Evolutionary conservation across 164 flowering plant genomes (phyloP), one percentile per base, ranked within the genome.

Genomic region (Stephania cephalantha): DNA sequence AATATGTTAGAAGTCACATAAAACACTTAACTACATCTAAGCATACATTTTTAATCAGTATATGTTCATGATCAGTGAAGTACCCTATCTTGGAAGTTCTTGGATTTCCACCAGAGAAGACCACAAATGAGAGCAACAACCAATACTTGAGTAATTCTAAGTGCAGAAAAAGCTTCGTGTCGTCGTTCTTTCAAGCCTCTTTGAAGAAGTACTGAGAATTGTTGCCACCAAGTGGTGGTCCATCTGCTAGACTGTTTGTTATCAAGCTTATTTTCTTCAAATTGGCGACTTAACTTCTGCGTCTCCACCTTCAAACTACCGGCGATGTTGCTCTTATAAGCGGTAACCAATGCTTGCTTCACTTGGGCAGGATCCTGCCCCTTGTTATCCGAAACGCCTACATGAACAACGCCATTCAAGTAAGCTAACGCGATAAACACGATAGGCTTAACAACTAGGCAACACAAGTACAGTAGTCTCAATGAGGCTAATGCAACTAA

Each of bases 221-320:
- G 93, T 64, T 91, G 88, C 82, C 81, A 78, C 93, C 96, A 91
- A 17, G 85, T 87, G 52, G 88, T 86, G 18, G 82, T 20, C 95
- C 93, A 89, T 30, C 71, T 63, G 1, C 69, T 82, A 46, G 75
- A 74, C 7, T 76, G 20, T 73, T 79, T 85, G 30, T 81, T 81
- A 1, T 77, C 80, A 3, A 9, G 11, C 63, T 55, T 55, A 44
- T 8, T 45, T 31, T 52, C 18, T 31, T 52, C 18, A 10, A 35
- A 1, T 1, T 68, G 25, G 58, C 18, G 44, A 8, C 22, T 22
- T 3, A 12, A 75, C 64, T 64, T 77, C 11, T 74, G 50, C 31
- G 80, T 11, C 65, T 80, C 86, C 6, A 9, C 68, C 30, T 78
- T 79, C 77, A 85, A 10, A 3, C 46, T 76, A 2, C 65, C 78